Evolutionary conservation across 1,139 yeast species (phyloP).

Genomic region (Blastobotrys persicus): DNA sequence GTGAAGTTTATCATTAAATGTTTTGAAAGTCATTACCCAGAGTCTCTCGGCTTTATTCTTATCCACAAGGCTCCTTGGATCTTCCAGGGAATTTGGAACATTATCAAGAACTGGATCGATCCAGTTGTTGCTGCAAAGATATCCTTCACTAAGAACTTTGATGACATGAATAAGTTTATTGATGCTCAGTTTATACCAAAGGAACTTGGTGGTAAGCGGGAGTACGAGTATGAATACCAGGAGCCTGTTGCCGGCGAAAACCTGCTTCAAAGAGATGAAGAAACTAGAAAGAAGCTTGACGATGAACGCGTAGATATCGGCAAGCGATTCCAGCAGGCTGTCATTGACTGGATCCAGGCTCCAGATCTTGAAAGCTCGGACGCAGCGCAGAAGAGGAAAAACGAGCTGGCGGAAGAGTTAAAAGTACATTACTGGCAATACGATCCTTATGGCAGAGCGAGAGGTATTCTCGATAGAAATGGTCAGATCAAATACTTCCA

Average conservation of each 20-base stretch:
- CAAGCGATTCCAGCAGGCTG: conserved; percentile 52
- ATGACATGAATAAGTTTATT: conserved; percentile 60
- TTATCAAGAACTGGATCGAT: conserved; percentile 82
- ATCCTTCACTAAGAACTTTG: conserved; percentile 59
- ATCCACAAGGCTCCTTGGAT: conserved; percentile 92
- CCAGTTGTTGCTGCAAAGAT: conserved; percentile 86
- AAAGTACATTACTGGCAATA: conserved; percentile 55
- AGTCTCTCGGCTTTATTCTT: conserved; percentile 68
- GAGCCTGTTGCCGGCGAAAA: conserved; percentile 55
- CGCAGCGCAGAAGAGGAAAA: conserved; percentile 47
- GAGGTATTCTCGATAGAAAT: conserved; percentile 63
- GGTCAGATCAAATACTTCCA: conserved; percentile 42
- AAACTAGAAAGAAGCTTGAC: conserved; percentile 42
- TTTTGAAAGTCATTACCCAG: conserved; percentile 88
- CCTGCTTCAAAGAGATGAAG: conserved; percentile 43
- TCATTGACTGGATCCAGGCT: conserved; percentile 68
- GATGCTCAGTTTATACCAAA: conserved; percentile 53
- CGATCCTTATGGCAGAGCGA: conserved; percentile 73
- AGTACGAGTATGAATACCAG: conserved; percentile 52
- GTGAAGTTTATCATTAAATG: conserved; percentile 74
- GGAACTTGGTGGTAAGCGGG: conserved; percentile 65
- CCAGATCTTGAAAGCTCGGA: conserved; percentile 42
- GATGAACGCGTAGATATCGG: conserved; percentile 50
- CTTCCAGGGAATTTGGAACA: conserved; percentile 81
- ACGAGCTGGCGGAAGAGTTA: conserved; percentile 49